Evolutionary conservation across 2,329 filamentous ascomycete genomes (phyloP).

Genomic region (Xylaria sp.): DNA sequence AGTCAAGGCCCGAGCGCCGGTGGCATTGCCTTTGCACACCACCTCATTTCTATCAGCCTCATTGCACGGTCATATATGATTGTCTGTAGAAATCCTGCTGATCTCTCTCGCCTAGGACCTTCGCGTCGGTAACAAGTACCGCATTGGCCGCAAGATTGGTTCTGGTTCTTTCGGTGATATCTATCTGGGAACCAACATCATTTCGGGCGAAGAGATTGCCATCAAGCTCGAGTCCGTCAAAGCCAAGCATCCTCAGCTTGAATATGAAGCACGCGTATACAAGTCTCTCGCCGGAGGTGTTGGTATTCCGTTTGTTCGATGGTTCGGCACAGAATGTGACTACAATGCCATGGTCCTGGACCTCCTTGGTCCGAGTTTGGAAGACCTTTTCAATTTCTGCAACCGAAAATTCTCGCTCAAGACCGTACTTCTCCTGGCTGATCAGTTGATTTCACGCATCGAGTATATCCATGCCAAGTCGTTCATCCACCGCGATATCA

Average conservation of each 20-base stretch:
- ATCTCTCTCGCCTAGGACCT: conserved; percentile 71
- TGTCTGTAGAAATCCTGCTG: conserved; percentile 17
- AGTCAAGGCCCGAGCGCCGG: conserved; percentile 18
- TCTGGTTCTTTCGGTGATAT: conserved; percentile 98
- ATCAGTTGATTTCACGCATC: conserved; percentile 98
- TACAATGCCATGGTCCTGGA: conserved; percentile 99
- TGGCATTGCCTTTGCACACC: not conserved
- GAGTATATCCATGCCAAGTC: conserved; percentile 99
- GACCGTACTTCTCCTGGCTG: conserved; percentile 93
- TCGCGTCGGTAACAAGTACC: conserved; percentile 99
- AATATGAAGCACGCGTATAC: conserved; percentile 97
- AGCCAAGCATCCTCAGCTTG: conserved; percentile 97
- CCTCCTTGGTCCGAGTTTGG: conserved; percentile 90
- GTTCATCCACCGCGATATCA: conserved; percentile 99
- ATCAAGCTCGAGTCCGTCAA: conserved; percentile 99
- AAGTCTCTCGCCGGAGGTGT: conserved; percentile 92
- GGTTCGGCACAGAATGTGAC: conserved; percentile 99
- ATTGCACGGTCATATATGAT: not conserved
- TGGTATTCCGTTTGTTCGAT: conserved; percentile 97
- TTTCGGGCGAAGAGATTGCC: conserved; percentile 98
- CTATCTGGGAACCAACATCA: conserved; percentile 99
- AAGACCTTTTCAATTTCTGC: conserved; percentile 99
- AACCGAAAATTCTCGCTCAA: conserved; percentile 99
- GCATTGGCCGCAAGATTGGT: conserved; percentile 98
- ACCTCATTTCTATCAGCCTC: not conserved